A percentile compares a stretch with the other conserved stretches of the same genome.
Evolutionary conservation across 1,139 yeast genomes (phyloP).

Genomic region (Candida sp.): DNA sequence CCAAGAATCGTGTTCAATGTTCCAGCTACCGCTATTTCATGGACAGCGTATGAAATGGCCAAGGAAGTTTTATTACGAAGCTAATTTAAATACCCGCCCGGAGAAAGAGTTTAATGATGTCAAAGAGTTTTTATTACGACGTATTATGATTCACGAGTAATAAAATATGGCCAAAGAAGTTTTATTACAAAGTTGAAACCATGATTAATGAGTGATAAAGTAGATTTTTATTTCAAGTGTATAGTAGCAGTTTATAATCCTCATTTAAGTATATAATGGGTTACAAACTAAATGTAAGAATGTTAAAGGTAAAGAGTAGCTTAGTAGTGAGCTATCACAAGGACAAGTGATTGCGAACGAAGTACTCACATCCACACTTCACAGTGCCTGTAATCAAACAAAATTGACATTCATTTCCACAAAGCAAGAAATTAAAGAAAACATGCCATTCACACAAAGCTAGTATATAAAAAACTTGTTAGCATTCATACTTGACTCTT

Average conservation of each 20-base stretch:
- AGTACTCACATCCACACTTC: too few relatives aligned
- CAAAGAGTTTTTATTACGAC: conserved; percentile 54
- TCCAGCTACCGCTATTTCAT: conserved; percentile 96
- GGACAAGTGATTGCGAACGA: background rate
- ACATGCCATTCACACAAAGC: too few relatives aligned
- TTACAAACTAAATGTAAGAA: background rate
- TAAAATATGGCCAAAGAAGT: too few relatives aligned
- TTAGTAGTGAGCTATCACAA: too few relatives aligned
- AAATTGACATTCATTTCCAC: too few relatives aligned
- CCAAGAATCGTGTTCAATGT: conserved; percentile 93
- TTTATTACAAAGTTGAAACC: background rate
- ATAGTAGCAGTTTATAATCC: background rate
- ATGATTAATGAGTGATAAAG: background rate
- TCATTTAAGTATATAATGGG: background rate
- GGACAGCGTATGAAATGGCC: conserved; percentile 99
- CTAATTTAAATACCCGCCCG: conserved; percentile 3
- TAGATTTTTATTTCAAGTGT: background rate
- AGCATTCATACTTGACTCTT: too few relatives aligned
- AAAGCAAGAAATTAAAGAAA: too few relatives aligned
- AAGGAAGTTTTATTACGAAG: conserved; percentile 55
- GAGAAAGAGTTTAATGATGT: conserved; percentile 98
- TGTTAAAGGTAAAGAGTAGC: too few relatives aligned
- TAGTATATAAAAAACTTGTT: too few relatives aligned
- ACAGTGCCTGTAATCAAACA: too few relatives aligned
- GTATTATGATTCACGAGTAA: conserved; percentile 1